Evolutionary conservation across 257 asterid genomes (phyloP).

Genomic region (Linderniella brevidens): DNA sequence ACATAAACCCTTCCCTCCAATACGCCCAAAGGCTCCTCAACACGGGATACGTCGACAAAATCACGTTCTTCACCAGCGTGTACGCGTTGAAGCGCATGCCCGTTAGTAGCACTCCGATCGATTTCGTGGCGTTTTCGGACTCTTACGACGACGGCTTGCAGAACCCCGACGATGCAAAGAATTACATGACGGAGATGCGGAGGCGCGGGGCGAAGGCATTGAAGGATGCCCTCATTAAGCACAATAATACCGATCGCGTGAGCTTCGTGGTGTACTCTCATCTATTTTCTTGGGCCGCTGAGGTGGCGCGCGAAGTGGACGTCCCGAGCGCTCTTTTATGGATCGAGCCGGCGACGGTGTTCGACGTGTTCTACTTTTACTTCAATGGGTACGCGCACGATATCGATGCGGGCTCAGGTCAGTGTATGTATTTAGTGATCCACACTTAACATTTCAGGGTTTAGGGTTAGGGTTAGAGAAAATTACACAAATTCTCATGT

Average conservation of each 20-base stretch:
- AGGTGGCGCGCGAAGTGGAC: slow-evolving; percentile 28
- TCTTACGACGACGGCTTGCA: slow-evolving; percentile 52
- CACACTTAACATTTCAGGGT: no score
- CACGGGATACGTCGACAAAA: slow-evolving; percentile 15
- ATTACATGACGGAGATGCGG: slow-evolving; percentile 12
- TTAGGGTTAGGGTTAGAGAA: no score
- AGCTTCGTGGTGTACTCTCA: slow-evolving; percentile 29
- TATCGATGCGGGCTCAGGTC: background rate
- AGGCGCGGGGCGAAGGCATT: slow-evolving; percentile 11
- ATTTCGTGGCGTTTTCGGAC: slow-evolving; percentile 41
- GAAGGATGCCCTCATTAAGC: slow-evolving; percentile 13
- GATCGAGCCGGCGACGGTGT: slow-evolving; percentile 1
- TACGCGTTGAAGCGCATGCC: slow-evolving; percentile 28
- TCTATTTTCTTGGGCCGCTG: slow-evolving; percentile 71
- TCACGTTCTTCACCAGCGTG: slow-evolving; percentile 34
- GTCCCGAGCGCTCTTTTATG: slow-evolving; percentile 32
- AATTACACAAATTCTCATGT: no score
- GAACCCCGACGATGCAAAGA: background rate
- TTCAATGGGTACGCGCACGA: slow-evolving; percentile 1
- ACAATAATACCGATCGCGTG: slow-evolving; percentile 19
- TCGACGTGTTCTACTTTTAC: background rate
- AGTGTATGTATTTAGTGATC: background rate
- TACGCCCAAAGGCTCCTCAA: slow-evolving; percentile 28
- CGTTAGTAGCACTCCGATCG: slow-evolving; percentile 21
- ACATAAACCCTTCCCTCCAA: slow-evolving; percentile 58